phyloP scores from a whole-genome alignment of 495 filamentous ascomycete species.

The Aspergillus egyptiacus region DNA sequence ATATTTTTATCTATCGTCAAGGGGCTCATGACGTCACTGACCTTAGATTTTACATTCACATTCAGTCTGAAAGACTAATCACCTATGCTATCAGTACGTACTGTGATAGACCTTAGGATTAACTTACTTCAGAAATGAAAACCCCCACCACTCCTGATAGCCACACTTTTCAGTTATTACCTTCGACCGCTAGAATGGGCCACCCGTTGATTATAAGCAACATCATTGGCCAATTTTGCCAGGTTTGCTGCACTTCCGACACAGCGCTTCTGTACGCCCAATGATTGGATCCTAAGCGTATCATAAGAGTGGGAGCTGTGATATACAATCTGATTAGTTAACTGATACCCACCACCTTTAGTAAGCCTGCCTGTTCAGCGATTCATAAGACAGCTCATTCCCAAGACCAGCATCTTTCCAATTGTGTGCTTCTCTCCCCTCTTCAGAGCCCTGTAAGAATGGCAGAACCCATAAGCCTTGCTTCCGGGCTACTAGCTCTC shows the following conservation, averaged over 20 bases:
- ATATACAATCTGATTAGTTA: not conserved
- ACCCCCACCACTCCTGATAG: too few relatives aligned
- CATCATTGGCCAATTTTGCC: not conserved
- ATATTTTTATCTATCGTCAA: too few relatives aligned
- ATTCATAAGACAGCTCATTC: not conserved
- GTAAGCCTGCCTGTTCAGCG: not conserved
- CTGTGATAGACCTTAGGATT: too few relatives aligned
- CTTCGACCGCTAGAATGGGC: too few relatives aligned
- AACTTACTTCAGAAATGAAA: too few relatives aligned
- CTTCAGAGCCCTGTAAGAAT: conserved; percentile 12
- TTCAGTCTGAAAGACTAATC: too few relatives aligned
- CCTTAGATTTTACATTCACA: too few relatives aligned
- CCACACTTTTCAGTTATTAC: too few relatives aligned
- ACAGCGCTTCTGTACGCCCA: not conserved
- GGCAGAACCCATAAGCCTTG: conserved; percentile 28
- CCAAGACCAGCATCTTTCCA: not conserved
- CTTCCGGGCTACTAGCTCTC: conserved; percentile 25
- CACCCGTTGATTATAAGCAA: too few relatives aligned
- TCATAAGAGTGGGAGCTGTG: not conserved
- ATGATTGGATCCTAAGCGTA: not conserved
- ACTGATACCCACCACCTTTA: not conserved
- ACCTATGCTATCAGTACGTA: too few relatives aligned
- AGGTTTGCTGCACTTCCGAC: not conserved
- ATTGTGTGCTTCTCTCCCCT: not conserved
- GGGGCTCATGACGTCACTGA: too few relatives aligned